Evolutionary conservation across 2,329 filamentous ascomycete species (phyloP), one percentile per base, ranked within the genome.

Genomic region (Penicillium corylophilum): DNA sequence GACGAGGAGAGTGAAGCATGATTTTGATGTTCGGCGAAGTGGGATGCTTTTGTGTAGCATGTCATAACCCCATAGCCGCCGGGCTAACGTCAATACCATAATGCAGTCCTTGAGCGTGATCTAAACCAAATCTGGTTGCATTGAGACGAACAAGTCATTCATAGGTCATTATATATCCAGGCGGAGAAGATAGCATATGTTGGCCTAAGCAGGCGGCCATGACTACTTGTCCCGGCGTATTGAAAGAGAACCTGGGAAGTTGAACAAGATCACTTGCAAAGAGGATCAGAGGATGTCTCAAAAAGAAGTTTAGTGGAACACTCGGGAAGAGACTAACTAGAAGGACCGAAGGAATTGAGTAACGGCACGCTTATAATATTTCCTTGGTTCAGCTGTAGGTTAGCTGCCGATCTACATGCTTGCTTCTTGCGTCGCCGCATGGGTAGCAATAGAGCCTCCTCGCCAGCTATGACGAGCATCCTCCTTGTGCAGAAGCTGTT

Each of bases 381-480:
- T 8, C 26, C 26, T 9, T 28, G 26, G 26, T 28, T 10, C 26
- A 28, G 26, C 26, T 28, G 8, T 8, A 28, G 5, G 8, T 10
- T 9, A 28, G 26, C 26, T 28, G 26, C 26, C 26, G 4, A 9
- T 64, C 56, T 54, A 74, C 48, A 69, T 65, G 52, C 73, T 77
- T 44, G 79, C 79, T 48, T 78, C 77, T 66, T 83, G 80, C 31
- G 81, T 75, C 42, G 72, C 73, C 35, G 68, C 51, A 47, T 71
- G 68, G 44, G 62, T 70, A 24, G 80, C 80, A 55, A 85, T 67
- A 67, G 81, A 84, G 1, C 83, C 83, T 28, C 82, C 81, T 63
- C 76, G 79, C 84, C 84, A 87, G 31, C 72, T 75, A 55, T 75
- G 70, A 66, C 74, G 81, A 22, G 81, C 81, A 72, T 95, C 90